Evolutionary conservation across 2,329 filamentous ascomycete species (phyloP).

Genomic region (Trichoderma simmonsii): DNA sequence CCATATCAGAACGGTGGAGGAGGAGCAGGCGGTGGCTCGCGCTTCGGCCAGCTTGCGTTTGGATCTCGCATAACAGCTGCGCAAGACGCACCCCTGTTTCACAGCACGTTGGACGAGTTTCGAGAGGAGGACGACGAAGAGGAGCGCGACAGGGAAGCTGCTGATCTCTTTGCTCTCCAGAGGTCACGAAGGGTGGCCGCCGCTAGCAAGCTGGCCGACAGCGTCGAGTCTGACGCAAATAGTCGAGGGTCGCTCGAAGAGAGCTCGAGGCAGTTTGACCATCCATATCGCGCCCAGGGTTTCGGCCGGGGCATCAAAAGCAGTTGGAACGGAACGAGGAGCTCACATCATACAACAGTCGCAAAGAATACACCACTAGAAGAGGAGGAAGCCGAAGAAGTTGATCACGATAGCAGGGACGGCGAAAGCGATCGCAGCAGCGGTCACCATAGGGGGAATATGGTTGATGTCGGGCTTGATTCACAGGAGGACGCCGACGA

Average conservation of each 20-base stretch:
- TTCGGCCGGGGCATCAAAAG: constrained; percentile 56
- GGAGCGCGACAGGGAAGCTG: constrained; percentile 84
- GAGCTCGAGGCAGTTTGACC: constrained; percentile 27
- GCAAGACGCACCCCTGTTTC: constrained; percentile 88
- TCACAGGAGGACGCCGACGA: constrained; percentile 57
- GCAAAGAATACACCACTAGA: constrained; percentile 37
- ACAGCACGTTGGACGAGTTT: constrained; percentile 85
- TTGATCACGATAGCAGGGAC: constrained; percentile 34
- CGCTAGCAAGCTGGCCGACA: constrained; percentile 77
- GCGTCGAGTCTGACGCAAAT: constrained; percentile 68
- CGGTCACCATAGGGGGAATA: constrained; percentile 53
- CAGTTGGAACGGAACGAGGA: constrained; percentile 60
- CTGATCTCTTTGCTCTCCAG: constrained; percentile 91
- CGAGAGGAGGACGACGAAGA: constrained; percentile 91
- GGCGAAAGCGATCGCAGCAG: constrained; percentile 29
- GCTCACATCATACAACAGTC: constrained; percentile 31
- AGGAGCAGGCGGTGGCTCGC: constrained; percentile 51
- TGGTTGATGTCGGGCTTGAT: constrained; percentile 86
- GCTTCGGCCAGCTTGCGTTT: constrained; percentile 71
- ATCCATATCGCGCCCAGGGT: constrained; percentile 46
- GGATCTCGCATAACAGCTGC: constrained; percentile 68
- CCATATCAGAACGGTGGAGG: constrained; percentile 75
- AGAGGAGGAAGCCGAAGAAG: constrained; percentile 45
- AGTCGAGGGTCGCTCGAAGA: constrained; percentile 38
- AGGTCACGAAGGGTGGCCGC: constrained; percentile 86